Conservation (phyloP, 2,329 filamentous ascomycete genomes). For the Nannizzia gypsea region DNA sequence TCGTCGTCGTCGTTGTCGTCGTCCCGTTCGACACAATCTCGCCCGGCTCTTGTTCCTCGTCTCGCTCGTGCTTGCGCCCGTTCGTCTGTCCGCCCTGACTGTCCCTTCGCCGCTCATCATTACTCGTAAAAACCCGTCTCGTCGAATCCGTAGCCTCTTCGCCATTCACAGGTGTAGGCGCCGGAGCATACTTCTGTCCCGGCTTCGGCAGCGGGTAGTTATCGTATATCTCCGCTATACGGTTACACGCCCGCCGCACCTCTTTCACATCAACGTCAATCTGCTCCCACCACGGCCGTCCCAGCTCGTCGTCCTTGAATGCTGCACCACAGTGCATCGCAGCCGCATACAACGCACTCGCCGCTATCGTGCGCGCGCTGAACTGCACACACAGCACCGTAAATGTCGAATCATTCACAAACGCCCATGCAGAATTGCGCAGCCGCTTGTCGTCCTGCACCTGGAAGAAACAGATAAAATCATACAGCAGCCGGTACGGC, state of each 20-base stretch:
- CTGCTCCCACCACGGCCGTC: constrained; percentile 76
- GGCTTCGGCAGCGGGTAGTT: constrained; percentile 33
- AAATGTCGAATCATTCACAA: constrained; percentile 79
- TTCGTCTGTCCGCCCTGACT: constrained; percentile 10
- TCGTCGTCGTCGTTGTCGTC: no score
- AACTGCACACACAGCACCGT: constrained; percentile 76
- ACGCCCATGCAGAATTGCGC: constrained; percentile 82
- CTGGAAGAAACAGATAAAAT: constrained; percentile 61
- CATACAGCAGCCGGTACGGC: constrained; percentile 73
- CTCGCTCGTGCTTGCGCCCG: constrained; percentile 14
- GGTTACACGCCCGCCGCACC: constrained; percentile 60
- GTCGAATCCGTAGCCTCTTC: constrained; percentile 28
- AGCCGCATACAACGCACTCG: constrained; percentile 76
- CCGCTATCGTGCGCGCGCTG: constrained; percentile 67
- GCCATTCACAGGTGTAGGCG: constrained; percentile 22
- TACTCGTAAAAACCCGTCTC: constrained; percentile 13
- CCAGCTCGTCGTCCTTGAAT: constrained; percentile 62
- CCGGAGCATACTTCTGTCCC: constrained; percentile 33
- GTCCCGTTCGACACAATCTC: constrained; percentile 4
- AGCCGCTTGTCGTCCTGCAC: constrained; percentile 69
- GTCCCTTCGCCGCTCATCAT: constrained; percentile 1
- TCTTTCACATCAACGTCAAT: constrained; percentile 59
- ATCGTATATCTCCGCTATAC: constrained; percentile 52
- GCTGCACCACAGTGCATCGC: constrained; percentile 60
- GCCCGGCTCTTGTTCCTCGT: constrained; percentile 5